Evolutionary conservation across 2,329 filamentous ascomycete species (phyloP).

Genomic region (Cordyceps pruinosa): DNA sequence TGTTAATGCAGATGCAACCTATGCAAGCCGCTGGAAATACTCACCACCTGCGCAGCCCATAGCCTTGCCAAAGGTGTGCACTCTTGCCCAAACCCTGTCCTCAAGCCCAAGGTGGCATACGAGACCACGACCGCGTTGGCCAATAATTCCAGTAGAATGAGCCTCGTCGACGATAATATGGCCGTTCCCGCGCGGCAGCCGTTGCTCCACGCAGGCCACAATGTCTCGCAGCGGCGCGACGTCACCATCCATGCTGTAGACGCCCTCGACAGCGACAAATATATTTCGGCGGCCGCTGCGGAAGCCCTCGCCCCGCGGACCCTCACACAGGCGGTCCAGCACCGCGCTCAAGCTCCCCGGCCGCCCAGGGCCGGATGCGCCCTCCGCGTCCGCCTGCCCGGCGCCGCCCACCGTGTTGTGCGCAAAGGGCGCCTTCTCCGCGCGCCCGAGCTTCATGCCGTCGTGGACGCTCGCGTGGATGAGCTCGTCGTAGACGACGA

Average conservation of each 20-base stretch:
- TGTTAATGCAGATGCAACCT: neutral
- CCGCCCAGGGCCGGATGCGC: neutral
- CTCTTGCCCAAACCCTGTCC: slow-evolving; percentile 45
- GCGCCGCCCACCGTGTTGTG: slow-evolving; percentile 44
- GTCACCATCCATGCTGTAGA: slow-evolving; percentile 84
- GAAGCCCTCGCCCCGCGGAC: slow-evolving; percentile 27
- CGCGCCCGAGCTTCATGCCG: slow-evolving; percentile 62
- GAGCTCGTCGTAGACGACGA: slow-evolving; percentile 65
- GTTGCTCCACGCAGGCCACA: slow-evolving; percentile 46
- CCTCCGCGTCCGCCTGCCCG: neutral
- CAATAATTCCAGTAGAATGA: slow-evolving; percentile 57
- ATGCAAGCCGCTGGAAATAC: slow-evolving; percentile 19
- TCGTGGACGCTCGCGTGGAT: slow-evolving; percentile 76
- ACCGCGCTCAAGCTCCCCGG: slow-evolving; percentile 22
- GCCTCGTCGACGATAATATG: slow-evolving; percentile 63
- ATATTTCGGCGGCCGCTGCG: slow-evolving; percentile 40
- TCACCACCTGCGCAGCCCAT: slow-evolving; percentile 63
- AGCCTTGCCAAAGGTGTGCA: slow-evolving; percentile 63
- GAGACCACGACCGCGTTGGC: slow-evolving; percentile 48
- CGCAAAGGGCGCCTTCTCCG: slow-evolving; percentile 42
- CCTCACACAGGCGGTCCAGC: slow-evolving; percentile 24
- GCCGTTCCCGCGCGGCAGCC: slow-evolving; percentile 51
- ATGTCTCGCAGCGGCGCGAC: slow-evolving; percentile 57
- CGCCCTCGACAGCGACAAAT: slow-evolving; percentile 61
- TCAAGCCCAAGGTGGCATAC: slow-evolving; percentile 52